A percentile compares a stretch with the other conserved stretches of the same genome.
Evolutionary conservation across 805 yeast species (phyloP).

Genomic region (Cyberlindnera xylosilytica): DNA sequence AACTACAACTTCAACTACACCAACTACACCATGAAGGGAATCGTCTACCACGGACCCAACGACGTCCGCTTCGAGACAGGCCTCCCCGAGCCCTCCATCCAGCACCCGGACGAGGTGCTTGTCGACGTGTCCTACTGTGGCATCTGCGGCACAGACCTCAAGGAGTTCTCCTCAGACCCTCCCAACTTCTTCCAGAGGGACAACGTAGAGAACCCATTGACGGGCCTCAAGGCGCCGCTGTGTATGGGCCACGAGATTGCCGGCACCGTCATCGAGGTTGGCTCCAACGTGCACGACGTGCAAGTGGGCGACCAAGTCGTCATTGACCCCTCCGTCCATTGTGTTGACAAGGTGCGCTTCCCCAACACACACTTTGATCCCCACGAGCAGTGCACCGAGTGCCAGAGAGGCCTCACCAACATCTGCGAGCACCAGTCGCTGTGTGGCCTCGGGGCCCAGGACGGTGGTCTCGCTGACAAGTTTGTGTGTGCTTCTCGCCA

Average conservation of each 20-base stretch:
- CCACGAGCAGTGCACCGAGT: constrained; percentile 41
- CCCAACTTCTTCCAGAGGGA: constrained; percentile 54
- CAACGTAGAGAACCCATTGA: constrained; percentile 36
- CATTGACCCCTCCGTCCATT: constrained; percentile 60
- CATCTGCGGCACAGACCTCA: constrained; percentile 62
- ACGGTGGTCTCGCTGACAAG: constrained; percentile 55
- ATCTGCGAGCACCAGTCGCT: constrained; percentile 48
- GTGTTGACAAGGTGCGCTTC: constrained; percentile 44
- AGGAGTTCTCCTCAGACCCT: constrained; percentile 51
- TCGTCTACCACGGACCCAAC: constrained; percentile 44
- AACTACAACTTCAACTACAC: background rate
- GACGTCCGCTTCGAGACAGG: constrained; percentile 40
- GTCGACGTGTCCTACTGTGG: constrained; percentile 53
- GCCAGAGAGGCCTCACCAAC: constrained; percentile 48
- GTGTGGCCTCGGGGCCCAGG: constrained; percentile 52
- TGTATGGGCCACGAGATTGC: constrained; percentile 55
- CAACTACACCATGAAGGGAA: constrained; percentile 48
- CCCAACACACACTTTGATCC: constrained; percentile 30
- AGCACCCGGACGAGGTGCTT: constrained; percentile 38
- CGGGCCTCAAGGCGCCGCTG: constrained; percentile 40
- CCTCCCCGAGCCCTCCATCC: constrained; percentile 34
- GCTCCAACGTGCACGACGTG: constrained; percentile 41
- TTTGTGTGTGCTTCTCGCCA: constrained; percentile 40
- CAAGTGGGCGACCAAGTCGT: constrained; percentile 57
- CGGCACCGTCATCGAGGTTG: constrained; percentile 44